phyloP scores from a whole-genome alignment of 1,284 basidiomycete genomes.

The Agroathelia rolfsii region DNA sequence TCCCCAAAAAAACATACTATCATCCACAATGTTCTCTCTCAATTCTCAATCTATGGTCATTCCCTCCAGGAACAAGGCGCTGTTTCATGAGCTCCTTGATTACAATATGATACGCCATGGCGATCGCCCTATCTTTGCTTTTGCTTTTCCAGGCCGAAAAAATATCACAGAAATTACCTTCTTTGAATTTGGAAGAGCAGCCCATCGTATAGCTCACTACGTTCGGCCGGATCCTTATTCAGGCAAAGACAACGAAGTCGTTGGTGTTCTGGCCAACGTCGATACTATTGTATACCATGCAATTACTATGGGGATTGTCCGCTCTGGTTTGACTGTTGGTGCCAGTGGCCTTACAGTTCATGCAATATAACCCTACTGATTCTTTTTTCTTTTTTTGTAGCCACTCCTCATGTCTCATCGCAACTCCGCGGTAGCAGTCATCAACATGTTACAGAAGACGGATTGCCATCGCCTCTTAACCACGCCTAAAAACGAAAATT shows the following conservation, averaged over 20 bases:
- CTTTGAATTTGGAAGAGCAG: slow-evolving; percentile 23
- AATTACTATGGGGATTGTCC: slow-evolving; percentile 16
- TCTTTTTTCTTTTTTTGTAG: slow-evolving; percentile 16
- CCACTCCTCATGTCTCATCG: slow-evolving; percentile 25
- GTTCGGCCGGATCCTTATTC: slow-evolving; percentile 17
- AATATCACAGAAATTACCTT: slow-evolving; percentile 15
- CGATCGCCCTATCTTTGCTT: slow-evolving; percentile 14
- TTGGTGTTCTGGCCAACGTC: slow-evolving; percentile 23
- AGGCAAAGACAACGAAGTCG: slow-evolving; percentile 19
- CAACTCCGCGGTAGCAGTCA: slow-evolving; percentile 22
- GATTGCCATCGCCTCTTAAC: slow-evolving; percentile 22
- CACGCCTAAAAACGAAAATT: slow-evolving; percentile 15
- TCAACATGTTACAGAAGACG: slow-evolving; percentile 20
- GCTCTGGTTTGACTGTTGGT: slow-evolving; percentile 21
- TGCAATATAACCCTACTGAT: neutral
- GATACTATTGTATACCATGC: slow-evolving; percentile 27
- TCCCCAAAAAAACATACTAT: too few species aligned
- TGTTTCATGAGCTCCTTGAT: slow-evolving; percentile 16
- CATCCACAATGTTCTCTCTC: too few species aligned
- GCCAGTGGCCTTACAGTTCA: neutral
- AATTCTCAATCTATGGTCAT: too few species aligned
- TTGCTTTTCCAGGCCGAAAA: slow-evolving; percentile 7
- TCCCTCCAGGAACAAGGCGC: too few species aligned
- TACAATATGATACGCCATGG: slow-evolving; percentile 16
- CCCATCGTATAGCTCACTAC: slow-evolving; percentile 21